Evolutionary conservation across 257 asterid genomes (phyloP).

Genomic region (Solanum stenotomum): DNA sequence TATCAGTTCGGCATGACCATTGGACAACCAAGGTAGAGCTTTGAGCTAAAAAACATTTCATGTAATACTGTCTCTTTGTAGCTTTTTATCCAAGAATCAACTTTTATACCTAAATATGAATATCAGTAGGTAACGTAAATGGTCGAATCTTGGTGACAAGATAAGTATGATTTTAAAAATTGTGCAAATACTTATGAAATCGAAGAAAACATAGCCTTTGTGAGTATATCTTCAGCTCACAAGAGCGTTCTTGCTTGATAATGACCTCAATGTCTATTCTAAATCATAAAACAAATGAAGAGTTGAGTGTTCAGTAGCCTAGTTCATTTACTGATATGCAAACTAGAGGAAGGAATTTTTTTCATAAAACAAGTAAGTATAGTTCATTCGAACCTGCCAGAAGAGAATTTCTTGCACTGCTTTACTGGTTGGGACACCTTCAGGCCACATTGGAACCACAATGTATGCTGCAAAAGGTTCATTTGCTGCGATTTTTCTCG

Average conservation of each 20-base stretch:
- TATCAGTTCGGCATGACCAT: not conserved
- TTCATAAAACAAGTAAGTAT: not conserved
- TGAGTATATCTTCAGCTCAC: not conserved
- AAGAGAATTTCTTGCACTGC: not conserved
- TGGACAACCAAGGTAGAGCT: not conserved
- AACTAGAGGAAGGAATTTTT: not conserved
- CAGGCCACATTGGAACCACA: not conserved
- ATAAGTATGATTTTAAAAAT: not conserved
- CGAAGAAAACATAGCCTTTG: not conserved
- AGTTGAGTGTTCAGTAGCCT: not conserved
- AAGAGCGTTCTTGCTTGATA: not conserved
- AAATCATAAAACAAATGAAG: not conserved
- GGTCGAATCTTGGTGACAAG: not conserved
- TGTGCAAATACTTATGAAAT: not conserved
- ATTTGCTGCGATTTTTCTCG: not conserved
- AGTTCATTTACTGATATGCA: not conserved
- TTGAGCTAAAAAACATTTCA: not conserved
- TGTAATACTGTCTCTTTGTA: not conserved
- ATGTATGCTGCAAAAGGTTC: not conserved
- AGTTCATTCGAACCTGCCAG: not conserved
- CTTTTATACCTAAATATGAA: not conserved
- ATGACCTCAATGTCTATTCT: not conserved
- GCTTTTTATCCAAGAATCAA: not conserved
- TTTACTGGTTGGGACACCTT: not conserved
- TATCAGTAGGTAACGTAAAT: not conserved